Base-by-base conservation (phyloP, 495 filamentous ascomycete genomes). In the Aspergillus bertholletiae region DNA sequence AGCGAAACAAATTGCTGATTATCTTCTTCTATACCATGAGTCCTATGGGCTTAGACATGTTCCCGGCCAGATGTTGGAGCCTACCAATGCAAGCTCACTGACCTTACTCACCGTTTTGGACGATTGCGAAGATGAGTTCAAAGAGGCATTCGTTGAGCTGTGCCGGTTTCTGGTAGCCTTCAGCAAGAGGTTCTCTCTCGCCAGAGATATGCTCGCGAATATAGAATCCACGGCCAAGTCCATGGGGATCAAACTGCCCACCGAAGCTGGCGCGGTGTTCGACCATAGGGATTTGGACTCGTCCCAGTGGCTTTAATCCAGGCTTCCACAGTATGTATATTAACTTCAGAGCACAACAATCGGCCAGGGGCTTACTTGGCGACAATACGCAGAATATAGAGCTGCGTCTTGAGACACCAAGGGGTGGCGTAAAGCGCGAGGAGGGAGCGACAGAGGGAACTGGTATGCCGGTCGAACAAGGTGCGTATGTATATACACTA, bases 41-140 rank as follows among this genome's bases (percentile, higher is more conserved):
- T 56, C 58, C 21, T 77, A 70, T 56, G 66, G 68, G 7, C 51
- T 72, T 26, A 67, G 65, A 26, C 61, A 70, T 22, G 68, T 73
- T 32, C 67, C 72, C 6, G 61, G 63, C 15, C 61, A 66, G 41
- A 60, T 75, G 48, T 57, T 67, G 11, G 67, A 69, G 24, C 63
- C 68, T n/a, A 61, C 65, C 11, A 59, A 63, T 23, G 60, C 50
- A 21, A 62, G 68, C 18, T 54, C 69, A 20, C 61, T 67, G n/a
- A 49, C 59, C 7, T 45, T 74, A 1, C 59, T 71, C 3, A 34
- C 45, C 4, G 61, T 64, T 13, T 40, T 70, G 22, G 49, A 64
- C 15, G 56, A 43, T 7, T 21, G 39, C 9, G 20, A 65, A 13
- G 64, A 66, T 1, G 60, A 66, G 24, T 49, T 49, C 26, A 63